phyloP scores from a whole-genome alignment of 139 green algal species.

The Cymbomonas tetramitiformis region DNA sequence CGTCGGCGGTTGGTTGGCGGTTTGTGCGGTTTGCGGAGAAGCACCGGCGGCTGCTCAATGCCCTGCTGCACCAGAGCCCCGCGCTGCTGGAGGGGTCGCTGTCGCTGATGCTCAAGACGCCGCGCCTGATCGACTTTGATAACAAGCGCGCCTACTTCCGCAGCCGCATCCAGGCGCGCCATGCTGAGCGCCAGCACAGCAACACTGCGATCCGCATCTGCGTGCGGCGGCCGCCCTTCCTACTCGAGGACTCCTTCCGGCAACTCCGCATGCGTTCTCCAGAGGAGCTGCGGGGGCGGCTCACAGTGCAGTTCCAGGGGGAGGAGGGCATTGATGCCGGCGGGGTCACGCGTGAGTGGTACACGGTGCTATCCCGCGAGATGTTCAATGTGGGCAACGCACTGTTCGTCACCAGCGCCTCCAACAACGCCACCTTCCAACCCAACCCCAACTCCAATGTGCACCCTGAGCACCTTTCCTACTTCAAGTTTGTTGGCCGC shows the following conservation, averaged over 20 bases:
- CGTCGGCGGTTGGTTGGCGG: too few species aligned
- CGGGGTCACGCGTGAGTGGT: conserved; percentile 89
- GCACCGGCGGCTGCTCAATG: conserved; percentile 77
- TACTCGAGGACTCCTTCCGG: conserved; percentile 94
- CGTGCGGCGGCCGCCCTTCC: conserved; percentile 5
- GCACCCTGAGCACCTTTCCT: conserved; percentile 78
- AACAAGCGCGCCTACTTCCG: conserved; percentile 87
- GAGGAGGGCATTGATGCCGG: conserved; percentile 95
- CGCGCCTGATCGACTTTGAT: conserved; percentile 89
- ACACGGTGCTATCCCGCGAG: conserved; percentile 78
- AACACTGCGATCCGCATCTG: background rate
- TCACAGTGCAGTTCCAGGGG: conserved; percentile 42
- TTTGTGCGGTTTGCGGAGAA: conserved; percentile 49
- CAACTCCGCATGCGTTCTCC: conserved; percentile 66
- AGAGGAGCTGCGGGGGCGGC: conserved; percentile 59
- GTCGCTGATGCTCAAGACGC: conserved; percentile 52
- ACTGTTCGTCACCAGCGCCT: conserved; percentile 55
- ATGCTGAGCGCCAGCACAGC: conserved; percentile 19
- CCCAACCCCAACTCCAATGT: conserved; percentile 81
- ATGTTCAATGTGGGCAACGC: conserved; percentile 88
- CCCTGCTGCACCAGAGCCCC: conserved; percentile 57
- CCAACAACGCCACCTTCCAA: conserved; percentile 77
- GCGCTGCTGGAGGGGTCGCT: conserved; percentile 62
- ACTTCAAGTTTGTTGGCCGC: conserved; percentile 66
- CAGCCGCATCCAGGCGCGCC: conserved; percentile 18